Percentiles rank a stretch among this genome's conserved stretches.
Conservation (phyloP, 345 rosid genomes). For the Lumnitzera racemosa region DNA sequence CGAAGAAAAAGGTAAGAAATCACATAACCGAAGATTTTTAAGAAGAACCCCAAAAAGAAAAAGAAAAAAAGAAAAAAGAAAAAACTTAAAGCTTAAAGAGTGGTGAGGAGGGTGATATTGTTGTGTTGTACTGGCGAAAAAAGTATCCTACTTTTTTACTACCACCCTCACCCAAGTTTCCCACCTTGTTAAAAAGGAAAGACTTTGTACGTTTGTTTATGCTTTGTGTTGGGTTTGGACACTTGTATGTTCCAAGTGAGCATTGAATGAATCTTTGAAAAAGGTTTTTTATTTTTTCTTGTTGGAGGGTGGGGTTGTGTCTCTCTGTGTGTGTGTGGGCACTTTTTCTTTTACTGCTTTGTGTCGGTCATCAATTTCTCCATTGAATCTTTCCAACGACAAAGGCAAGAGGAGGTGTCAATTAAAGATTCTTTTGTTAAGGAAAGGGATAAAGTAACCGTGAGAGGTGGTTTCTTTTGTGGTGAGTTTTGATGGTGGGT, state of each 20-base stretch:
- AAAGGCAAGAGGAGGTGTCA: conserved; percentile 7
- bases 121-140: not conserved
- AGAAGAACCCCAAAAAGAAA: not conserved
- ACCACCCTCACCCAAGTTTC: not conserved
- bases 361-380: conserved; percentile 38
- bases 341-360: conserved; percentile 20
- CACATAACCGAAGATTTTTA: conserved; percentile 1
- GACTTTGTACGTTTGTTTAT: not conserved
- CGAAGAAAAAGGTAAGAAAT: conserved; percentile 49
- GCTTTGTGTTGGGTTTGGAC: conserved; percentile 9
- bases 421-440: conserved; percentile 6
- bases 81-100: not conserved
- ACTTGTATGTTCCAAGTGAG: conserved; percentile 10
- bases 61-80: not conserved
- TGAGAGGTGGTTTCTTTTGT: not conserved
- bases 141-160: conserved; percentile 7
- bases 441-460: not conserved
- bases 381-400: conserved; percentile 30
- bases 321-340: conserved; percentile 9
- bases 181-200: too few relatives aligned
- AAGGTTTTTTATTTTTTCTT: not conserved
- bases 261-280: conserved; percentile 19
- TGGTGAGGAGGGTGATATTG: not conserved
- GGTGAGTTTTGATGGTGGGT: too few relatives aligned
- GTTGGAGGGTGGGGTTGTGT: conserved; percentile 4